Percentiles rank a stretch among this genome's conserved stretches.
phyloP scores from a whole-genome alignment of 441 rosid genomes.

The Geranium incanum region DNA sequence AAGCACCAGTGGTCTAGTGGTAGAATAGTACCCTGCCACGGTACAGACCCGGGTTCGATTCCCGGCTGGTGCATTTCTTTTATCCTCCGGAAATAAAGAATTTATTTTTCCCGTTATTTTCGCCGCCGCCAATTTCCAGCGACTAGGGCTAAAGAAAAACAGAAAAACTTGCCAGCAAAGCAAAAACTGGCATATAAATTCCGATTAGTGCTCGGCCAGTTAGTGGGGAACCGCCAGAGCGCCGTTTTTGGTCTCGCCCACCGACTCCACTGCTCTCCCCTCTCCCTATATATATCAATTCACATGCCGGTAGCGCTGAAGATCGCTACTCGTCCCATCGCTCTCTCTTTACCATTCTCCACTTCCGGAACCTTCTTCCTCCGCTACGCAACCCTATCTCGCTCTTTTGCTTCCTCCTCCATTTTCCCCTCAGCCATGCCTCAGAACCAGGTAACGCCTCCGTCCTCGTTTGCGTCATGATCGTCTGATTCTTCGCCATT shows the following conservation, averaged over 20 bases:
- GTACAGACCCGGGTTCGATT: conserved; percentile 28
- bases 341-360: conserved; percentile 12
- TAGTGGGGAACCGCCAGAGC: not conserved
- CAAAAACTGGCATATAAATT: not conserved
- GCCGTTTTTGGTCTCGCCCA: not conserved
- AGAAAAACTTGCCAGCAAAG: not conserved
- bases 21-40: conserved; percentile 31
- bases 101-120: too few species aligned
- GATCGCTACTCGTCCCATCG: conserved; percentile 20
- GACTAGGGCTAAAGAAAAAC: not conserved
- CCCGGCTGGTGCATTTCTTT: conserved; percentile 18
- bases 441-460: conserved; percentile 29
- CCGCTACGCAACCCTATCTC: conserved; percentile 24
- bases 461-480: not conserved
- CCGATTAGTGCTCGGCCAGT: too few species aligned
- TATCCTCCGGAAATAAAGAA: too few species aligned
- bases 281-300: not conserved
- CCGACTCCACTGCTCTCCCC: not conserved
- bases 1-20: conserved; percentile 28
- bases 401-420: conserved; percentile 25
- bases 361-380: conserved; percentile 18
- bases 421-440: conserved; percentile 30
- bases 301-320: conserved; percentile 37
- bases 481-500: not conserved
- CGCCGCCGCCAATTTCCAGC: not conserved